Evolutionary conservation across 83 land plant species (phyloP).

Genomic region (Picea mariana): DNA sequence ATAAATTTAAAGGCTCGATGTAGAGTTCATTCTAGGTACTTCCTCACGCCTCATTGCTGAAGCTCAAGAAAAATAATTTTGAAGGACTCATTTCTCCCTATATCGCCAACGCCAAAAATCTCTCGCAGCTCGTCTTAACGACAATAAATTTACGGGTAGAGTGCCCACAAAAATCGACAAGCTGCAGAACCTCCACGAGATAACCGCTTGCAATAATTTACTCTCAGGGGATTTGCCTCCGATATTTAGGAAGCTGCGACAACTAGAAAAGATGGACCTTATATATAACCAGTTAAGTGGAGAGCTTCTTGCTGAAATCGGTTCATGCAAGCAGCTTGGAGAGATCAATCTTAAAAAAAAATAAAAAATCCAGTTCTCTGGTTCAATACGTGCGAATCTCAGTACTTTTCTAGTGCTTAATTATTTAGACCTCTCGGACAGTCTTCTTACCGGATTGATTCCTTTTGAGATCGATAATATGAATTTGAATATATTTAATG

Average conservation of each 20-base stretch:
- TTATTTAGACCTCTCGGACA: slow-evolving; percentile 43
- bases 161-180: slow-evolving; percentile 44
- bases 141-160: slow-evolving; percentile 33
- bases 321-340: slow-evolving; percentile 35
- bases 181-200: slow-evolving; percentile 28
- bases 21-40: slow-evolving; percentile 23
- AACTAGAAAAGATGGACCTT: slow-evolving; percentile 38
- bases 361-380: slow-evolving; percentile 18
- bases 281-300: slow-evolving; percentile 12
- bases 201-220: slow-evolving; percentile 27
- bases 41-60: slow-evolving; percentile 39
- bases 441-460: slow-evolving; percentile 45
- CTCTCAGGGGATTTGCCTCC: slow-evolving; percentile 43
- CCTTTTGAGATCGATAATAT: slow-evolving; percentile 39
- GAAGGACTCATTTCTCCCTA: slow-evolving; percentile 13
- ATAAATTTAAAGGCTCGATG: slow-evolving; percentile 35
- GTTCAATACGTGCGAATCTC: slow-evolving; percentile 45
- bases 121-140: slow-evolving; percentile 30
- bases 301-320: too few relatives aligned
- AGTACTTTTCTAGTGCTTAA: slow-evolving; percentile 27
- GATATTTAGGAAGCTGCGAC: slow-evolving; percentile 18
- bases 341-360: slow-evolving; percentile 56
- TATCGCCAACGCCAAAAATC: slow-evolving; percentile 34
- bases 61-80: slow-evolving; percentile 21
- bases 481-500: slow-evolving; percentile 46